phyloP scores from a whole-genome alignment of 768 basidiomycete species.

The Russula ochroleuca region DNA sequence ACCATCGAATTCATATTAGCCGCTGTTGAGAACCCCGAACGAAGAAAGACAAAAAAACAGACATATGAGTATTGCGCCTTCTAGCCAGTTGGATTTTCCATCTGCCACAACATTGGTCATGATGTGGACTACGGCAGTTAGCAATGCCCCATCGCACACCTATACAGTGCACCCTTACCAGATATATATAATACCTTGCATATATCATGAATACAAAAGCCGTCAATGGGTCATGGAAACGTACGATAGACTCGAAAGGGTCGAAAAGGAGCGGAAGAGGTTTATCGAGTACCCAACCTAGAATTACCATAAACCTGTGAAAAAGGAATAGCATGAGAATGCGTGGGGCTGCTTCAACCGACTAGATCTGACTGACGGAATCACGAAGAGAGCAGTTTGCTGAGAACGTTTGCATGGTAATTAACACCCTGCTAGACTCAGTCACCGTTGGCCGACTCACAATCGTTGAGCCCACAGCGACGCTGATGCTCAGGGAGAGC shows the following conservation, averaged over 20 bases:
- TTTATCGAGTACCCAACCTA: constrained; percentile 79
- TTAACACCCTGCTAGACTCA: not conserved
- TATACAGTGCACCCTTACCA: constrained; percentile 32
- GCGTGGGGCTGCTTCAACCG: not conserved
- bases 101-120: constrained; percentile 85
- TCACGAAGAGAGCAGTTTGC: constrained; percentile 71
- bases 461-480: constrained; percentile 76
- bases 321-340: constrained; percentile 2
- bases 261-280: constrained; percentile 81
- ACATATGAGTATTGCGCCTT: constrained; percentile 78
- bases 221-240: not conserved
- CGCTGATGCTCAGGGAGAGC: constrained; percentile 76
- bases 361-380: constrained; percentile 44
- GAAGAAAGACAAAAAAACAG: constrained; percentile 22
- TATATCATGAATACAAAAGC: not conserved
- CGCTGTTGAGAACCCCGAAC: not conserved
- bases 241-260: constrained; percentile 74
- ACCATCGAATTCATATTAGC: constrained; percentile 7
- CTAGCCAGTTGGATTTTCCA: constrained; percentile 91
- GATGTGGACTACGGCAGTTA: constrained; percentile 39
- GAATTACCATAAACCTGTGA: constrained; percentile 61
- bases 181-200: constrained; percentile 42
- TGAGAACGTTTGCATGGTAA: constrained; percentile 32
- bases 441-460: constrained; percentile 39
- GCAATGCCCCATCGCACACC: not conserved